Evolutionary conservation across 106 monocot genomes (phyloP), one percentile per base, ranked within the genome.

Genomic region (Cymbidium sinense): DNA sequence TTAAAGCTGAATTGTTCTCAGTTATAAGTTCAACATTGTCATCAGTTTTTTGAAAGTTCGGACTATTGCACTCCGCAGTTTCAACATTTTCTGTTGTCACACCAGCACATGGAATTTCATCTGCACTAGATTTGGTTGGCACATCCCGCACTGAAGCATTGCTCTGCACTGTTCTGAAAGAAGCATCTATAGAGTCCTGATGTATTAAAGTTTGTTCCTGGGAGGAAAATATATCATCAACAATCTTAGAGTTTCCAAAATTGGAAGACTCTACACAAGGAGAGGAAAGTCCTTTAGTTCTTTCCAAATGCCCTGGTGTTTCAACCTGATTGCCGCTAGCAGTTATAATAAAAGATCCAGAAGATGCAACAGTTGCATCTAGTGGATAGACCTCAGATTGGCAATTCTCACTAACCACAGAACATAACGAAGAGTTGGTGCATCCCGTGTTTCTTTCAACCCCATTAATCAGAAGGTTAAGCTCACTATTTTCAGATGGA

Each of bases 341-440:
- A 31, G 67, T 67, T 31, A 67, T 33, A 31, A 67, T 67, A 67
- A 33, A 67, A 33, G 67, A 67, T 67, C 67, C 67, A 13, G 67
- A 67, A 33, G 67, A 67, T 2, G 67, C 33, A 29, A 67, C 29
- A 2, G 67, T 13, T 31, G 67, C 67, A 67, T 71, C 37, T 71
- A 37, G 36, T 20, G 37, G 71, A 71, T 21, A 23, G 37, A 71
- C 34, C 71, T 71, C 37, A 33, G 67, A 67, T n/a, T 71, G 71
- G 29, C 71, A 71, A 71, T 20, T 71, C 67, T 33, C 67, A 67
- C 67, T 67, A 67, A 67, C 29, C 7, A 67, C 33, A 11, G 71
- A 71, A 39, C 71, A 20, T 3, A 39, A 39, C 2, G 71, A 71
- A 36, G 71, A 71, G 21, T 71, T 71, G 15, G 71, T 71, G 34